Conservation (phyloP, 192 early-diverging fungal species). For the Lunasporangiospora selenospora region DNA sequence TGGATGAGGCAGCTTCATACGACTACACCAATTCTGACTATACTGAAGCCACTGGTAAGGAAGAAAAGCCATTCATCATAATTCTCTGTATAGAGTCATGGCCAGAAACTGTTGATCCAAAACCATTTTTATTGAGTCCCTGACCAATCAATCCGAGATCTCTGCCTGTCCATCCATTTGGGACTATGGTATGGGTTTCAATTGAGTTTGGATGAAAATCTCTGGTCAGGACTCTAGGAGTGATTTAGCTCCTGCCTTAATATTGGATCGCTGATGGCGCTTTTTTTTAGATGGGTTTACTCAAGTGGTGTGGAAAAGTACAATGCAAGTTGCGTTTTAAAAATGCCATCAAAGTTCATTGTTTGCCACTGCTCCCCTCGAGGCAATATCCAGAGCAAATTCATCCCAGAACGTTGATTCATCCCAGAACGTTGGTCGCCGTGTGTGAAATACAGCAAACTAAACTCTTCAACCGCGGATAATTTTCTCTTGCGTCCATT, state of each 20-base stretch:
- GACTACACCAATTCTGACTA: slow-evolving; percentile 6
- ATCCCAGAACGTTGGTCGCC: slow-evolving; percentile 15
- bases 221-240: too few species aligned
- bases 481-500: too few species aligned
- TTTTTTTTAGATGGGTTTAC: slow-evolving; percentile 8
- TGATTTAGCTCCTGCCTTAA: too few species aligned
- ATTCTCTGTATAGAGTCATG: neutral
- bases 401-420: slow-evolving; percentile 17
- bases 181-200: too few species aligned
- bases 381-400: slow-evolving; percentile 18
- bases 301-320: slow-evolving; percentile 21
- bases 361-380: slow-evolving; percentile 21
- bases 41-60: slow-evolving; percentile 4
- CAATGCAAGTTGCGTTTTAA: slow-evolving; percentile 12
- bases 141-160: too few species aligned
- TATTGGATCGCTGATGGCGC: too few species aligned
- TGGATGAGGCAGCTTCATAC: slow-evolving; percentile 2
- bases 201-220: too few species aligned
- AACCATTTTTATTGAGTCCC: too few species aligned
- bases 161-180: too few species aligned
- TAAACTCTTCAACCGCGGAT: neutral
- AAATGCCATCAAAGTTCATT: slow-evolving; percentile 3
- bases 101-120: neutral
- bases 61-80: neutral
- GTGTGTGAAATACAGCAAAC: neutral